phyloP scores from a whole-genome alignment of 2,329 filamentous ascomycete species.

The Verruconis gallopava region DNA sequence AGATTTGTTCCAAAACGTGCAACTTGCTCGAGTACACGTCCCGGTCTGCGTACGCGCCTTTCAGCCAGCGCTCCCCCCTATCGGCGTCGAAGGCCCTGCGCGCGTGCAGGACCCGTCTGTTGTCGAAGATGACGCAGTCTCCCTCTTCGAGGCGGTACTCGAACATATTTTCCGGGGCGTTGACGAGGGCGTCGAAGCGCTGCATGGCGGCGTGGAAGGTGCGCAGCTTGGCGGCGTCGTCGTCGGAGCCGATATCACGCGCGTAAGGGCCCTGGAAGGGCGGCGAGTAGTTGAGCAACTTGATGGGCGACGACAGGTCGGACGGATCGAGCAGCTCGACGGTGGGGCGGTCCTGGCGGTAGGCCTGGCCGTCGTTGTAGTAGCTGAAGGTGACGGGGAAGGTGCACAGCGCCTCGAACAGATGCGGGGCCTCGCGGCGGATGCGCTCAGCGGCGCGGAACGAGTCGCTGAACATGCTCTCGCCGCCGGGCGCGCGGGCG shows the following conservation, averaged over 20 bases:
- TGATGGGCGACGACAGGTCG: slow-evolving; percentile 20
- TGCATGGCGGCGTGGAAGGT: slow-evolving; percentile 38
- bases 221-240: slow-evolving; percentile 12
- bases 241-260: slow-evolving; percentile 8
- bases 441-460: slow-evolving; percentile 44
- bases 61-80: slow-evolving; percentile 63
- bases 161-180: slow-evolving; percentile 46
- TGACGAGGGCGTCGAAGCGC: slow-evolving; percentile 47
- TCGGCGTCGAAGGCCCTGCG: slow-evolving; percentile 58
- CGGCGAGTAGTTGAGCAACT: slow-evolving; percentile 56
- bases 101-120: slow-evolving; percentile 73
- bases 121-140: slow-evolving; percentile 90
- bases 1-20: slow-evolving; percentile 6
- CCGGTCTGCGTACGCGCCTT: slow-evolving; percentile 68
- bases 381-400: slow-evolving; percentile 52
- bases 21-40: slow-evolving; percentile 41
- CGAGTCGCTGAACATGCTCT: slow-evolving; percentile 75
- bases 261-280: slow-evolving; percentile 58
- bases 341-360: slow-evolving; percentile 45
- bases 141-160: slow-evolving; percentile 64
- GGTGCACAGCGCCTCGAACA: slow-evolving; percentile 29
- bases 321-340: slow-evolving; percentile 30
- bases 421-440: slow-evolving; percentile 12
- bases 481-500: slow-evolving; percentile 66
- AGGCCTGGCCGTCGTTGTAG: slow-evolving; percentile 49